Percentiles rank a stretch among this genome's conserved stretches.
Evolutionary conservation across 2,329 filamentous ascomycete species (phyloP).

Genomic region (Exophiala viscosa): DNA sequence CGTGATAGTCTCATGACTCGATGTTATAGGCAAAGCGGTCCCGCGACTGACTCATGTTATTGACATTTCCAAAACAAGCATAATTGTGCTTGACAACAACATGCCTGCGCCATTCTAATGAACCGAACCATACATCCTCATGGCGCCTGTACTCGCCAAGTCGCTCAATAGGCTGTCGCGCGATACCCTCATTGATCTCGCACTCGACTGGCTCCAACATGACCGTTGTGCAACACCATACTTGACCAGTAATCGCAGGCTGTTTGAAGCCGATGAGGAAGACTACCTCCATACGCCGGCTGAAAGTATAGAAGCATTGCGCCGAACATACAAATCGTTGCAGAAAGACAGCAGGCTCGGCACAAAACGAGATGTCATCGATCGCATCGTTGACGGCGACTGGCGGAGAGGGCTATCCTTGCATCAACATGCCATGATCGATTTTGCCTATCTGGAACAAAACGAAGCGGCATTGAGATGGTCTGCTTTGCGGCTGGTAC

Average conservation of each 20-base stretch:
- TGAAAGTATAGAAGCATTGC: conserved; percentile 62
- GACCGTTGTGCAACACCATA: conserved; percentile 58
- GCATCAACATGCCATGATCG: conserved; percentile 54
- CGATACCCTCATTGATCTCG: conserved; percentile 66
- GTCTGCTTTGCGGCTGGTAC: conserved; percentile 50
- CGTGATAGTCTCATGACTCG: conserved; percentile 11
- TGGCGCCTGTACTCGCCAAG: conserved; percentile 63
- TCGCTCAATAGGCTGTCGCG: conserved; percentile 68
- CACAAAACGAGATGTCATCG: conserved; percentile 50
- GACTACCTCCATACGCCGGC: conserved; percentile 68
- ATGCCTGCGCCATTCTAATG: neutral
- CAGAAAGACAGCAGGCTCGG: conserved; percentile 45
- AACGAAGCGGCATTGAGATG: conserved; percentile 51
- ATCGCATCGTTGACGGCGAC: conserved; percentile 55
- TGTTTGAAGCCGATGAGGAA: conserved; percentile 55
- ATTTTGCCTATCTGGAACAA: conserved; percentile 53
- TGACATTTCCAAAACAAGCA: neutral
- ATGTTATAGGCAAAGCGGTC: too few relatives aligned
- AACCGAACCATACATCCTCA: conserved; percentile 46
- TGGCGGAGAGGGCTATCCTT: conserved; percentile 55
- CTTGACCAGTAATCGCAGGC: conserved; percentile 49
- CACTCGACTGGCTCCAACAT: conserved; percentile 71
- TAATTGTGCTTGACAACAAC: too few relatives aligned
- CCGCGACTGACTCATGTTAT: neutral
- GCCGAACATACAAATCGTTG: conserved; percentile 60